Evolutionary conservation across 2,329 filamentous ascomycete genomes (phyloP), one percentile per base, ranked within the genome.

Genomic region (Arthrinium puccinioides): DNA sequence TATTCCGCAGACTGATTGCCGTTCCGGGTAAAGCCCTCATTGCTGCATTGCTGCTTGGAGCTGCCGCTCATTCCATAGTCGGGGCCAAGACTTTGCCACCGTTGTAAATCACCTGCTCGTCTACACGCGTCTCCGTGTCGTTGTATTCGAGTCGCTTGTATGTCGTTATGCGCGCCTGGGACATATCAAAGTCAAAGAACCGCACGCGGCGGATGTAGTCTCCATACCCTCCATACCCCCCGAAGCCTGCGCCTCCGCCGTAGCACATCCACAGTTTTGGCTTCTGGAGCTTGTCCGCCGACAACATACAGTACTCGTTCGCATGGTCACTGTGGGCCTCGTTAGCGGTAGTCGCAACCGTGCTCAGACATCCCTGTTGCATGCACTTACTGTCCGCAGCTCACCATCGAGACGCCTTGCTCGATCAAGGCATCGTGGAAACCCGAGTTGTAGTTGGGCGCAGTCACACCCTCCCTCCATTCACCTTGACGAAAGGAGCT

Each of bases 211-310:
- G 83, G 52, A 89, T 74, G 56, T 84, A 97, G 4, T 83, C 84
- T 28, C 81, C 82, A 56, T 96, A 97, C 6, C 90, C 89, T 15
- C 84, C 92, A 56, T 98, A 98, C 0, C 92, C 92, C 38, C 92
- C 92, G 51, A 98, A 95, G 2, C 92, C 92, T 20, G 81, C 78
- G 19, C 85, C 92, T 21, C 92, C 92, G 8, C 82, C 90, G 60
- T 97, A 97, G 67, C 92, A 98, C 89, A 98, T 95, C 92, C 92
- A 98, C 3, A 97, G 66, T 21, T 82, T 75, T 0, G 84, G 81
- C 33, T 72, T 71, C n/a, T 69, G 64, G 21, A 68, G 60, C 27
- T 73, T 62, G 36, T 74, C 61, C 4, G 67, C 60, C 2, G 74
- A 79, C 8, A 96, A 72, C 45, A 85, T 81, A 60, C 92, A 98